Evolutionary conservation across 2,329 filamentous ascomycete species (phyloP), one percentile per base, ranked within the genome.

Genomic region (Pseudopithomyces maydicus): DNA sequence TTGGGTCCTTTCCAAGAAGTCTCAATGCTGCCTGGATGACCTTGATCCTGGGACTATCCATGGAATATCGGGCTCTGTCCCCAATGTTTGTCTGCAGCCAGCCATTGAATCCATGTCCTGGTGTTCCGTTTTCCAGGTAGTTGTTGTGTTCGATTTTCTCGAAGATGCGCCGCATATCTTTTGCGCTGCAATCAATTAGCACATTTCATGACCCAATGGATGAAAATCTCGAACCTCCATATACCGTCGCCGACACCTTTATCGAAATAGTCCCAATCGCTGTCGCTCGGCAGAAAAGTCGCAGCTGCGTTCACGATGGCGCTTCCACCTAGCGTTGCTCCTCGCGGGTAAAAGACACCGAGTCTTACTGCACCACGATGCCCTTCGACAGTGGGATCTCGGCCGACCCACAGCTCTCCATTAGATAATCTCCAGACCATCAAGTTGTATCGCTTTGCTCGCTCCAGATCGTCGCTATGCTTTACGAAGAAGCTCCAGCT

Each of bases 221-320:
- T 55, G 35, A 10, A 51, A n/a, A n/a, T n/a, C n/a, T 44, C 33
- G 56, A 46, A 87, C 85, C 6, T 29, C 85, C 84, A 2, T 26
- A 57, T 51, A 1, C 50, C 46, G 42, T 64, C 59, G 22, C 55
- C 57, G 35, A 85, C 88, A 38, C 86, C 63, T 10, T 76, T 70
- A 5, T 80, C 81, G 53, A 88, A 83, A 61, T 82, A 74, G 43
- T 84, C 76, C 76, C 83, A 88, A 68, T 88, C 86, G 38, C 79
- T 81, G 32, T 82, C 78, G 51, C 82, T 78, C 0, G 85, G 55
- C 56, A 83, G 81, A n/a, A 85, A 76, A 19, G 81, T 78, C 46
- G 87, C 81, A 52, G 86, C 72, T 2, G 84, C 85, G 50, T 88
- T 88, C 69, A 88, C 85, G n/a, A 81, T 79, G 3, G 55, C 42